Base-by-base conservation (phyloP, 2,329 filamentous ascomycete genomes). In the Immersiporthe knoxdaviesiana region DNA sequence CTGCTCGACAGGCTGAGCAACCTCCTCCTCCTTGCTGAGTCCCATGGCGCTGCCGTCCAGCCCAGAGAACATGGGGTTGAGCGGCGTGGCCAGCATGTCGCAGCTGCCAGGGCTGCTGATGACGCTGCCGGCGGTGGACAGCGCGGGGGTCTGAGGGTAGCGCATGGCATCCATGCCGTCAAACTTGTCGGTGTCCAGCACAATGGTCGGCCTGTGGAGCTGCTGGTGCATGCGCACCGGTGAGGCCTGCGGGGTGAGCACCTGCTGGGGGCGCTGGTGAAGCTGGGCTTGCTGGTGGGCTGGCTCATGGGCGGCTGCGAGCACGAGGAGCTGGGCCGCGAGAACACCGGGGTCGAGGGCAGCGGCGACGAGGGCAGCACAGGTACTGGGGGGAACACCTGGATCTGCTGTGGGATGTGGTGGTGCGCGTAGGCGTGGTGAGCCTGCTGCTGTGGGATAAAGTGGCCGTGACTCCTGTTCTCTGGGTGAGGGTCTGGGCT, bases 91-190 rank as follows among this genome's bases (percentile, higher is more conserved):
- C 69, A 97, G 81, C 72, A 93, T 83, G 72, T 94, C 92, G 77
- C 86, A 91, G 79, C 87, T 91, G 72, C 91, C 91, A 65, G 95
- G 93, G 85, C 93, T 97, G 83, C 92, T 93, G 76, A 93, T 91
- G 68, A 88, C 90, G 84, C 94, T 97, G 73, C 92, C 91, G 39
- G 93, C 91, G 2, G 92, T 90, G 32, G 94, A 97, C 75, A 97
- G 86, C 60, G 94, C 92, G 63, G 94, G 94, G 27, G 94, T 97
- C 10, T 93, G 90, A 44, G 94, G 94, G 77, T 92, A 93, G 81
- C 90, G 92, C 73, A 89, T 86, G 74, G 84, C 80, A 70, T 91
- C 88, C 39, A 81, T 80, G 74, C 90, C 86, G 74, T 85, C 82
- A 71, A 92, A 70, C 64, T 70, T 87, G 74, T 94, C 91, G 21